Evolutionary conservation across 257 asterid species (phyloP), one percentile per base, ranked within the genome.

Genomic region (Apocynum venetum): DNA sequence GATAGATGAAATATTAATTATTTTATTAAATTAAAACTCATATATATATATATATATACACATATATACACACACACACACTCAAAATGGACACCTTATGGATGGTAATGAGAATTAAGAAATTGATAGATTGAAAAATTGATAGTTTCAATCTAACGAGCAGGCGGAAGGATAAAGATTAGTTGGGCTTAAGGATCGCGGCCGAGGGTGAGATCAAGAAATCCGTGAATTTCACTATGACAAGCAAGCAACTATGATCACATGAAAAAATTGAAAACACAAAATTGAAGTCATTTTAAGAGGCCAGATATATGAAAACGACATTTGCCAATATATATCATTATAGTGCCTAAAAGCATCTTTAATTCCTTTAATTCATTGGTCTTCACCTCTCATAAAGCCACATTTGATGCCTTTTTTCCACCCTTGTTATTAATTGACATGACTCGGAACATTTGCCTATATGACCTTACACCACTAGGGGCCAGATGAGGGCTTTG

Each of bases 191-290:
- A 7, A 2, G 15, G 68, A 31, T 3, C 5, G 55, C 2, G 14
- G 31, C 31, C 31, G 31, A 69, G 82, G 51, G 76, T 6, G 55
- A 80, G 73, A 80, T 53, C 78, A 79, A 68, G 79, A 73, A 78
- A 83, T 79, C 83, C 90, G 87, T 86, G 88, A 86, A 84, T 86
- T 81, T 85, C 82, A 89, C 89, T 83, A 64, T 79, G 73, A 81
- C 82, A 79, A 82, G 81, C 80, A 83, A 83, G 81, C 77, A 60
- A 76, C 79, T 64, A 84, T 74, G 76, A 81, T 83, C 83, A 83
- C 82, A 74, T 78, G 75, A 76, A 75, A 86, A 67, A 63, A 49
- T 19, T 25, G 31, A 25, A 25, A 25, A 25, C 2, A 2, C 73
- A 67, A 76, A 41, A 76, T 20, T 52, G 65, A 76, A 65, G 51